Conservation (phyloP, 2,329 filamentous ascomycete species). For the Penicillium sclerotigenum region DNA sequence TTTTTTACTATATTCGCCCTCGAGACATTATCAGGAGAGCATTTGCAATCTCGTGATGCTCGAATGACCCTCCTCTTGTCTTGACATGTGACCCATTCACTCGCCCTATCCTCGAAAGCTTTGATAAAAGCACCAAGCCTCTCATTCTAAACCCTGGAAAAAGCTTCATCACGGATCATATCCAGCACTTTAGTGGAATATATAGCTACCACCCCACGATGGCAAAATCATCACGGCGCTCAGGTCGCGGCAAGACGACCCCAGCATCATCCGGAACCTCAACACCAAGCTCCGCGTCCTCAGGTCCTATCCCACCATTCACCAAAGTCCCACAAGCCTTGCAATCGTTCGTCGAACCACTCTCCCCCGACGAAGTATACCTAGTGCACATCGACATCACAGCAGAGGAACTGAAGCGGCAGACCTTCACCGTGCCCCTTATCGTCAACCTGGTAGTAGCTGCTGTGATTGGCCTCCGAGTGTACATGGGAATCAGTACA, state of each 20-base stretch:
- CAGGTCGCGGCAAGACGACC: constrained; percentile 28
- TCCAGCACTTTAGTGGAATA: not conserved
- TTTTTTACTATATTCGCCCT: not conserved
- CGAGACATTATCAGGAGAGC: constrained; percentile 11
- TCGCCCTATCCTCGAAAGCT: constrained; percentile 9
- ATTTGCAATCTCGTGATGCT: not conserved
- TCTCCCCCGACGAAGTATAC: constrained; percentile 71
- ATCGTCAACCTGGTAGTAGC: constrained; percentile 69
- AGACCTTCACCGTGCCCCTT: constrained; percentile 77
- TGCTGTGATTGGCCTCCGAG: constrained; percentile 63
- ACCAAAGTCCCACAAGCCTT: constrained; percentile 62
- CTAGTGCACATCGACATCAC: constrained; percentile 77
- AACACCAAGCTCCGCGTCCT: constrained; percentile 31
- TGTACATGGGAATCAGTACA: constrained; percentile 65
- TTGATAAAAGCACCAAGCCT: not conserved
- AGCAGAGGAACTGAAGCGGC: constrained; percentile 68
- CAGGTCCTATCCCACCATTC: constrained; percentile 63
- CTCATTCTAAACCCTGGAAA: not conserved
- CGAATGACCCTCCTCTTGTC: constrained; percentile 6
- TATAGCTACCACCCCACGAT: constrained; percentile 20
- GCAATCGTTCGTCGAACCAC: constrained; percentile 61
- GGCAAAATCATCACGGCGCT: constrained; percentile 36
- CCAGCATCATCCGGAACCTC: constrained; percentile 29
- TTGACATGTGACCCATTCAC: constrained; percentile 20
- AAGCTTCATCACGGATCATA: not conserved